phyloP scores from a whole-genome alignment of 192 early-diverging fungal species.

The Coemansia aciculifera region DNA sequence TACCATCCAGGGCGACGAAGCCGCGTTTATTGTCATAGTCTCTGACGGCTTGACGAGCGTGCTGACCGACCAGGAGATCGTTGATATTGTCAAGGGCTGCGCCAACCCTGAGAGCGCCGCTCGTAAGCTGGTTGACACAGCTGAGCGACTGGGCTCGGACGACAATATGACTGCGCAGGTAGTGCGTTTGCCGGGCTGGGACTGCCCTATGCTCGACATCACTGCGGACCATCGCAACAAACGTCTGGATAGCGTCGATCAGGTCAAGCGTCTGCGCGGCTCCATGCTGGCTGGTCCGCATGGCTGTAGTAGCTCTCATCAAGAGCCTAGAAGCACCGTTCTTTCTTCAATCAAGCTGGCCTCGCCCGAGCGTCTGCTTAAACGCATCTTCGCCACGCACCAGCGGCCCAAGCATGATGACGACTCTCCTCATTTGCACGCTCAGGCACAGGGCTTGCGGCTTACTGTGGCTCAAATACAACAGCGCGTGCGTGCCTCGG shows the following conservation, averaged over 20 bases:
- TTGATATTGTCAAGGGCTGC: constrained; percentile 68
- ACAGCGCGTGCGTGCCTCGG: constrained; percentile 51
- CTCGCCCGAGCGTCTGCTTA: constrained; percentile 48
- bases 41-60: constrained; percentile 72
- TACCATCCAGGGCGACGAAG: constrained; percentile 59
- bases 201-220: constrained; percentile 62
- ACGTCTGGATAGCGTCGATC: constrained; percentile 61
- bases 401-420: constrained; percentile 31
- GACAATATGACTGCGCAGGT: constrained; percentile 74
- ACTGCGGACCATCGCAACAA: constrained; percentile 64
- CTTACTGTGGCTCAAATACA: constrained; percentile 48
- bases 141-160: constrained; percentile 67
- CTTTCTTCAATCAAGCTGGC: constrained; percentile 17
- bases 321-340: constrained; percentile 14
- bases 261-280: constrained; percentile 41
- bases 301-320: constrained; percentile 25
- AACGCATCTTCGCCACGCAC: constrained; percentile 50
- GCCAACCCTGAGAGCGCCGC: constrained; percentile 59
- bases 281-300: constrained; percentile 49
- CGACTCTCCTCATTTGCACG: not conserved
- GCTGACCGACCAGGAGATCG: constrained; percentile 73
- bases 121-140: constrained; percentile 60
- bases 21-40: constrained; percentile 68
- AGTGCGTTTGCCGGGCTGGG: constrained; percentile 72
- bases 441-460: constrained; percentile 11